Evolutionary conservation across 139 green algal genomes (phyloP).

Genomic region (Micractinium sp.): DNA sequence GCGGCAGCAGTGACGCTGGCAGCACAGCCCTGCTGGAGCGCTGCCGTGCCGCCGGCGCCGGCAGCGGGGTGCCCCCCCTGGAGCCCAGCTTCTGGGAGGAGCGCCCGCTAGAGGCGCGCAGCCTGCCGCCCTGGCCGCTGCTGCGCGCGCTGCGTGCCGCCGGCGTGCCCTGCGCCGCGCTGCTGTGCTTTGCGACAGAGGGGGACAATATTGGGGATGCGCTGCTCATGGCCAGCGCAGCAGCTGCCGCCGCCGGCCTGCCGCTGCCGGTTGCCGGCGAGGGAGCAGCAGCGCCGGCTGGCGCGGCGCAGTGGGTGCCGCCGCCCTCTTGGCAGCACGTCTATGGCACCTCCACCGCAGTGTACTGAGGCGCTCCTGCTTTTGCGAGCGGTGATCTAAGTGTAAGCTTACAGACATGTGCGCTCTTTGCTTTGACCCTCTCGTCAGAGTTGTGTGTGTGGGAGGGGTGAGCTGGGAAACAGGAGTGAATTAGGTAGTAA

Average conservation of each 20-base stretch:
- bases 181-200: constrained; percentile 64
- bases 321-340: neutral
- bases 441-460: neutral
- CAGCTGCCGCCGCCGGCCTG: neutral
- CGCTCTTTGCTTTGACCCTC: neutral
- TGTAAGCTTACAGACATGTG: neutral
- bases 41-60: neutral
- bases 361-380: neutral
- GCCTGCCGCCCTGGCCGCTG: constrained; percentile 69
- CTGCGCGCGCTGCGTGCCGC: constrained; percentile 28
- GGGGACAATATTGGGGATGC: constrained; percentile 71
- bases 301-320: neutral
- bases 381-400: neutral
- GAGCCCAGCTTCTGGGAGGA: constrained; percentile 46
- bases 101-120: constrained; percentile 37
- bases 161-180: constrained; percentile 23
- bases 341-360: neutral
- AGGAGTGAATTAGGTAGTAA: neutral
- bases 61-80: constrained; percentile 38
- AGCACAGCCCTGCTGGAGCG: neutral
- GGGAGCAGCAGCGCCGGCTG: neutral
- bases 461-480: neutral
- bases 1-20: no score
- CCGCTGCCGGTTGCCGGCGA: neutral
- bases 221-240: constrained; percentile 37